Percentiles rank a stretch among this genome's conserved stretches.
Evolutionary conservation across 768 basidiomycete species (phyloP).

Genomic region (Hortiboletus flavorubellus): DNA sequence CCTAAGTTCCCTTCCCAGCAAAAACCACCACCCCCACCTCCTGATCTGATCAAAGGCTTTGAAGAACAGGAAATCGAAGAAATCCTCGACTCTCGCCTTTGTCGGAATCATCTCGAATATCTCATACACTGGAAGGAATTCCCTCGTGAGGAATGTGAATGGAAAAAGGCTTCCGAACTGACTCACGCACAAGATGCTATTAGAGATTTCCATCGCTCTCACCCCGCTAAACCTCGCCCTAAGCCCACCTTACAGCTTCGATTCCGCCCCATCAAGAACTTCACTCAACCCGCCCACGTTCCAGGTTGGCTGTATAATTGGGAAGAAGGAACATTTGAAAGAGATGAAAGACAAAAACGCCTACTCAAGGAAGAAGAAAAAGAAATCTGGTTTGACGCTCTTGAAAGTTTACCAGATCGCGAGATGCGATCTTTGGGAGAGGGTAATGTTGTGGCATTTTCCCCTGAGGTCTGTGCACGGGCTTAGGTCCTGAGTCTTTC

Average conservation of each 20-base stretch:
- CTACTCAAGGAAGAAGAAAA: too few species aligned
- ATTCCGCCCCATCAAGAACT: neutral
- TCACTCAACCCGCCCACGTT: neutral
- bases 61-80: constrained; percentile 13
- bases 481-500: too few species aligned
- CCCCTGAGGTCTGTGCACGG: too few species aligned
- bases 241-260: neutral
- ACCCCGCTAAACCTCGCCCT: neutral
- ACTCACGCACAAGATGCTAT: constrained; percentile 2
- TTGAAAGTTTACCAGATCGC: neutral
- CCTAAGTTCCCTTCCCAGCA: too few species aligned
- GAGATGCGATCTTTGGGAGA: neutral
- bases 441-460: constrained; percentile 3
- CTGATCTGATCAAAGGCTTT: neutral
- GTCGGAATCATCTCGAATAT: constrained; percentile 18
- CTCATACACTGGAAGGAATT: constrained; percentile 28
- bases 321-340: neutral
- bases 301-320: neutral
- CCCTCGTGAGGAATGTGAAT: neutral
- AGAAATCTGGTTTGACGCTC: constrained; percentile 5
- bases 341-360: neutral
- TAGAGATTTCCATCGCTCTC: constrained; percentile 7
- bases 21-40: too few species aligned
- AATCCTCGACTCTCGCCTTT: constrained; percentile 15
- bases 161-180: constrained; percentile 20